Evolutionary conservation across 2,329 filamentous ascomycete species (phyloP), one percentile per base, ranked within the genome.

Genomic region (Botrytis cinerea): DNA sequence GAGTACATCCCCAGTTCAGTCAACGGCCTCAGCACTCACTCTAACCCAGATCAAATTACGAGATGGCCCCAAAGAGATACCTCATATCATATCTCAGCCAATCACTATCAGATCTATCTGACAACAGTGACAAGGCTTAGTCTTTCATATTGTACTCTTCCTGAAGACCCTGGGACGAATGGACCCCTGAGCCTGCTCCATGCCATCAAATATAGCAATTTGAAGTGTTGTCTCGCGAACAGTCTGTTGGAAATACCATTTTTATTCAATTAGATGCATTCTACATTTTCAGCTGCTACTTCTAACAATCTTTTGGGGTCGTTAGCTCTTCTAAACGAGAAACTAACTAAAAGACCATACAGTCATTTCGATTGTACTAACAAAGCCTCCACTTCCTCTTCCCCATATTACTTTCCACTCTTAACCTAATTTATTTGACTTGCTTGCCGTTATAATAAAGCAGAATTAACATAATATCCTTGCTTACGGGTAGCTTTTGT

Each of bases 301-400:
- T 66, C 60, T 46, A 25, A 28, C 62, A 22, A 57, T 60, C 48
- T 64, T 57, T 22, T 57, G 35, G 35, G 45, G 28, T 25, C 63
- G 62, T 72, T 63, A 72, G 70, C 63, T 60, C 59, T 22, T 72
- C 46, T 25, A 69, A 68, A 72, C 48, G 54, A 61, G 54, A 46
- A 25, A 48, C 48, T 69, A 25, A 48, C 48, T 69, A 22, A 43
- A 60, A 40, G 28, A 22, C 10, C 5, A 57, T 43, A 69, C 32
- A 38, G 51, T 68, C 70, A 67, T 40, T 46, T 16, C 25, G 51
- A 35, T 68, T 68, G 14, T 40, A 18, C 32, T 45, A 35, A 63
- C n/a, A 32, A 45, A 32, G 5, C 40, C 8, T 66, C 46, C 28
- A 46, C 54, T 59, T 32, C 9, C 40, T 45, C 48, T 72, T 69